Percentiles rank a stretch among this genome's conserved stretches.
These are phyloP conservation scores for Talaromyces sp. DNA, from an alignment of 2,329 filamentous ascomycete species.

Conservation along the genomic window DNA sequence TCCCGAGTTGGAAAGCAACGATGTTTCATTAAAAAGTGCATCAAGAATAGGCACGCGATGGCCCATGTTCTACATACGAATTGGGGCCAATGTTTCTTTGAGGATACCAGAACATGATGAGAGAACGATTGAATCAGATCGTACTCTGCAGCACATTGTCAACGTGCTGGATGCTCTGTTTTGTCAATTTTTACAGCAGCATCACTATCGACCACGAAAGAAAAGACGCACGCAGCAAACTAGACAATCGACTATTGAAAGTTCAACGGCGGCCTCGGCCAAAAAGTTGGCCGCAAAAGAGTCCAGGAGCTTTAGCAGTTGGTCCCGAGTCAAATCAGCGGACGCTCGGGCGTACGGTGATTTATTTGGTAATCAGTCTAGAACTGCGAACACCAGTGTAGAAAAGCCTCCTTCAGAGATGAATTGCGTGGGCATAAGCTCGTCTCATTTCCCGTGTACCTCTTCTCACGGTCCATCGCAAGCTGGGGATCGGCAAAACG, in stretches of 20 bases:
- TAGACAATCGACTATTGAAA: conserved; percentile 19
- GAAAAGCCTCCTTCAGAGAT: neutral
- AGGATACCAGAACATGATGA: conserved; percentile 37
- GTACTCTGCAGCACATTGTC: conserved; percentile 52
- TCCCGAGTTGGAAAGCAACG: conserved; percentile 35
- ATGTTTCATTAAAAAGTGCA: conserved; percentile 42
- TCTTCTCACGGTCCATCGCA: neutral
- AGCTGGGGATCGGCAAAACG: neutral
- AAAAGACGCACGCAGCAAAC: conserved; percentile 16
- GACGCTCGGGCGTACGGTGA: conserved; percentile 14
- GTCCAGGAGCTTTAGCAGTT: conserved; percentile 27
- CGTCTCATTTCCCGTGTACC: neutral
- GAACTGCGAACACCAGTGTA: neutral
- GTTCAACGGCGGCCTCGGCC: conserved; percentile 13
- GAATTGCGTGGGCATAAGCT: neutral
- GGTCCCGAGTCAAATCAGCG: conserved; percentile 40
- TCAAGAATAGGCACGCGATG: conserved; percentile 71
- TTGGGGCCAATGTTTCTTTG: conserved; percentile 49
- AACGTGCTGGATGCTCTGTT: conserved; percentile 66
- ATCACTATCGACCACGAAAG: conserved; percentile 60
- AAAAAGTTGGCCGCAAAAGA: conserved; percentile 11
- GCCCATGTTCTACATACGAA: conserved; percentile 83
- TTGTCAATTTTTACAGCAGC: conserved; percentile 68
- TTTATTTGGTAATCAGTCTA: neutral
- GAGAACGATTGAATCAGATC: conserved; percentile 27